phyloP scores from a whole-genome alignment of 2,329 filamentous ascomycete species.

The Dendryphion nanum region DNA sequence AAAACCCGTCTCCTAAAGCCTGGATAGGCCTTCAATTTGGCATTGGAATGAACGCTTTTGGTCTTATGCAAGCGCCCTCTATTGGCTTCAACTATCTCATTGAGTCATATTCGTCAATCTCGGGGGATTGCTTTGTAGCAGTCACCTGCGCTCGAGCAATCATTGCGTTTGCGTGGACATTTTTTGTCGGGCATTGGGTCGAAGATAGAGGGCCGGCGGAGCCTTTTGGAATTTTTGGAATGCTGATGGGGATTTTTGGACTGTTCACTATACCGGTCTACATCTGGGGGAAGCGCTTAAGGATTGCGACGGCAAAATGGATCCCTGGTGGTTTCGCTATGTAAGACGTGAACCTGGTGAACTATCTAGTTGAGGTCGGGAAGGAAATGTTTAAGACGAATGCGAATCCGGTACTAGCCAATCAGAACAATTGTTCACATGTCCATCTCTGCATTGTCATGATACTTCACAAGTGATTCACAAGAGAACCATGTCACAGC shows the following conservation, averaged over 20 bases:
- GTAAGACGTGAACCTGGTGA: slow-evolving; percentile 7
- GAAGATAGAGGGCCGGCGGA: slow-evolving; percentile 43
- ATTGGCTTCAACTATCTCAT: slow-evolving; percentile 51
- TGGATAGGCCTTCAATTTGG: slow-evolving; percentile 44
- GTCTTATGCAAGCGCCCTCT: slow-evolving; percentile 42
- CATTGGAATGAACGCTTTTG: slow-evolving; percentile 40
- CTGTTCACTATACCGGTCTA: slow-evolving; percentile 38
- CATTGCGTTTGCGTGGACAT: slow-evolving; percentile 55
- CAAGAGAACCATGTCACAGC: no score
- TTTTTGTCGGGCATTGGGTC: slow-evolving; percentile 54
- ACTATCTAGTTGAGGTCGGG: no score
- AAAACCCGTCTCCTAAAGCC: slow-evolving; percentile 32
- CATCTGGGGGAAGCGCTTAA: slow-evolving; percentile 42
- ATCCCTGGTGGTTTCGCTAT: slow-evolving; percentile 17
- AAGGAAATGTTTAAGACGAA: no score
- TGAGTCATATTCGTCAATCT: slow-evolving; percentile 49
- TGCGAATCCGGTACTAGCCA: no score
- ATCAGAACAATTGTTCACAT: no score
- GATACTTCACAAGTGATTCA: no score
- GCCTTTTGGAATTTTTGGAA: slow-evolving; percentile 55
- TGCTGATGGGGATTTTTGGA: slow-evolving; percentile 51
- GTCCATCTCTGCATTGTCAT: no score
- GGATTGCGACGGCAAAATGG: slow-evolving; percentile 42
- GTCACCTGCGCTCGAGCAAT: slow-evolving; percentile 51
- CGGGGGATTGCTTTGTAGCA: slow-evolving; percentile 55